These are phyloP conservation scores for Pichia terricola DNA, from an alignment of 1,139 yeast species.

Conservation along the genomic window DNA sequence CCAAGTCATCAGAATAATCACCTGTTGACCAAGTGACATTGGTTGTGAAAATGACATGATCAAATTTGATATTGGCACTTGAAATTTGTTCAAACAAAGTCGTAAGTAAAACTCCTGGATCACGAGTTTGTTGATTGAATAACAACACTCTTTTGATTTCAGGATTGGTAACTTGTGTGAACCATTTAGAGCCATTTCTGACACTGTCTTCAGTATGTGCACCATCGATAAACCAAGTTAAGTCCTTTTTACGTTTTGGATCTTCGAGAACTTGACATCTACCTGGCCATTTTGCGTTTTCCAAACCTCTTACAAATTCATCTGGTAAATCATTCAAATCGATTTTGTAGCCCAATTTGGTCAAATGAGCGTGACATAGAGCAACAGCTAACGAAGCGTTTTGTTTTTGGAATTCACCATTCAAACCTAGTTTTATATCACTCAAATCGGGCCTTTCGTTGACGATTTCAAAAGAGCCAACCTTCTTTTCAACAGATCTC, in stretches of 20 bases:
- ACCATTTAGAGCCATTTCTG: slow-evolving; percentile 75
- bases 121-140: slow-evolving; percentile 92
- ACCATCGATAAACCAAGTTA: slow-evolving; percentile 85
- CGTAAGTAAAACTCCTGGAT: slow-evolving; percentile 56
- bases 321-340: slow-evolving; percentile 38
- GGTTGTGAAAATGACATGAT: slow-evolving; percentile 77
- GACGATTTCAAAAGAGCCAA: slow-evolving; percentile 44
- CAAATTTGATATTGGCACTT: slow-evolving; percentile 35
- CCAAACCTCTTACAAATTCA: slow-evolving; percentile 56
- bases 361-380: slow-evolving; percentile 58
- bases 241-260: slow-evolving; percentile 30
- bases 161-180: slow-evolving; percentile 29
- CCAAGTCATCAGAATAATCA: slow-evolving; percentile 67
- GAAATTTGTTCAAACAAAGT: slow-evolving; percentile 39
- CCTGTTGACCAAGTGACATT: slow-evolving; percentile 89
- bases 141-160: slow-evolving; percentile 39
- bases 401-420: slow-evolving; percentile 74
- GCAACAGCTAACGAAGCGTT: slow-evolving; percentile 86
- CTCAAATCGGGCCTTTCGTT: slow-evolving; percentile 31
- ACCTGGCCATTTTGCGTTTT: slow-evolving; percentile 80
- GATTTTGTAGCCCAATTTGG: slow-evolving; percentile 31
- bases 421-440: slow-evolving; percentile 57
- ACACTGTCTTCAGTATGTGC: slow-evolving; percentile 92
- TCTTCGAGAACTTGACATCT: slow-evolving; percentile 69
- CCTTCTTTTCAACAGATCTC: slow-evolving; percentile 58